Evolutionary conservation across 2,329 filamentous ascomycete genomes (phyloP).

Genomic region (Microdochium bolleyi): DNA sequence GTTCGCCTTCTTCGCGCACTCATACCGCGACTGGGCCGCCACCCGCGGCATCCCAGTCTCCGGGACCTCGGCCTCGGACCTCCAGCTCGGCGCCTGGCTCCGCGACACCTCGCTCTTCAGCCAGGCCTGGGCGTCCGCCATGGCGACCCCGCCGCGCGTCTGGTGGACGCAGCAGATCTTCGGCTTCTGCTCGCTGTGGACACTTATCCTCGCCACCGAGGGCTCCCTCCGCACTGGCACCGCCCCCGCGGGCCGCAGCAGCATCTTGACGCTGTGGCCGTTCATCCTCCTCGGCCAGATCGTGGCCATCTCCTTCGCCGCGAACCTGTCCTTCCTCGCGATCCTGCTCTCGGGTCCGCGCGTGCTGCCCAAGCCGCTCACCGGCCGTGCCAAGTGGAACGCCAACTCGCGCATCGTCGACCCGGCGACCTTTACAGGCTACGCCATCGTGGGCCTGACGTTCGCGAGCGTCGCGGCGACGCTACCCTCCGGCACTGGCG

Average conservation of each 20-base stretch:
- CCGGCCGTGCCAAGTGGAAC: slow-evolving; percentile 2
- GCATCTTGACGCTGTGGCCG: slow-evolving; percentile 10
- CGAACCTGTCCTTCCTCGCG: slow-evolving; percentile 17
- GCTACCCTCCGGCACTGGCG: slow-evolving; percentile 1
- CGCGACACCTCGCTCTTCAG: slow-evolving; percentile 16
- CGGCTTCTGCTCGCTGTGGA: slow-evolving; percentile 17
- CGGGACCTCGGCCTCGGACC: background rate
- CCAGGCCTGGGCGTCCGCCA: slow-evolving; percentile 16
- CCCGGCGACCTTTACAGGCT: background rate
- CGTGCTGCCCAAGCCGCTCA: background rate
- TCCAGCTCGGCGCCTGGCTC: slow-evolving; percentile 14
- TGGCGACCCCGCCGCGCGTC: slow-evolving; percentile 10
- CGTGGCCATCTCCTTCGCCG: slow-evolving; percentile 17
- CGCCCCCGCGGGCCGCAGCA: slow-evolving; percentile 7
- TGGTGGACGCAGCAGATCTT: slow-evolving; percentile 20
- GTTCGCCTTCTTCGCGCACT: slow-evolving; percentile 16
- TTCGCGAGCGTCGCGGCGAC: slow-evolving; percentile 7
- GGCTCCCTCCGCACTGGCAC: background rate
- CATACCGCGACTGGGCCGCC: slow-evolving; percentile 8
- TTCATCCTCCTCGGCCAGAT: slow-evolving; percentile 18
- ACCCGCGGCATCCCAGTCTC: background rate
- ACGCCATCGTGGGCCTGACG: background rate
- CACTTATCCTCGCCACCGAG: slow-evolving; percentile 14
- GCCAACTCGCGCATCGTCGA: slow-evolving; percentile 2
- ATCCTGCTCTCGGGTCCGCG: background rate